A percentile compares a stretch with the other conserved stretches of the same genome.
Evolutionary conservation across 106 monocot species (phyloP).

Genomic region (Dendrobium nobile): DNA sequence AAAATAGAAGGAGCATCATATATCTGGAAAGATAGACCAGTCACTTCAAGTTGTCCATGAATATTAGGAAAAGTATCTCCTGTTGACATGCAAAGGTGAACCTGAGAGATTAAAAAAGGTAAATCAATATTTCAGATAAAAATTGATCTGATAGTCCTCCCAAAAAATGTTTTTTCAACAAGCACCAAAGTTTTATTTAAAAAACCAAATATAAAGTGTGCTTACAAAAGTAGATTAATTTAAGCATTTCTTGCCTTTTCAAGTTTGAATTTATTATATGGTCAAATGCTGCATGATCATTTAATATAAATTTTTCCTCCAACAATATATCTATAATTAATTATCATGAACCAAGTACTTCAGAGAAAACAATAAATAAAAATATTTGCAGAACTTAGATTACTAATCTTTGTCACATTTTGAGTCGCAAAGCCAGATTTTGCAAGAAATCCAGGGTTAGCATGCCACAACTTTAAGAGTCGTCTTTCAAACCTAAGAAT

Average conservation of each 20-base stretch:
- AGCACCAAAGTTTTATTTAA: not conserved
- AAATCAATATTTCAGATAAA: slow-evolving; percentile 8
- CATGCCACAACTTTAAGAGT: not conserved
- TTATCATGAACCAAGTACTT: not conserved
- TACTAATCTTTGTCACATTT: not conserved
- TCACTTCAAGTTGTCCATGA: slow-evolving; percentile 95
- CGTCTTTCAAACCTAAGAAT: not conserved
- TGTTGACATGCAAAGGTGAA: slow-evolving; percentile 93
- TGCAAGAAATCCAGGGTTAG: not conserved
- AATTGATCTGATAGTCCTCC: not conserved
- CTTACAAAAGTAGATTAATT: not conserved
- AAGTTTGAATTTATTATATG: not conserved
- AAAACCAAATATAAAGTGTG: not conserved
- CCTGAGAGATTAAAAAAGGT: slow-evolving; percentile 27
- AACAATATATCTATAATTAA: not conserved
- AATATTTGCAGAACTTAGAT: not conserved
- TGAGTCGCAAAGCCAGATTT: not conserved
- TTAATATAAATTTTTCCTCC: not conserved
- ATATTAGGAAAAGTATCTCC: slow-evolving; percentile 84
- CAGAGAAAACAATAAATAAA: not conserved
- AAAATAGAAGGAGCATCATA: slow-evolving; percentile 85
- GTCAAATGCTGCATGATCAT: not conserved
- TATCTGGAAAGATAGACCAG: slow-evolving; percentile 66
- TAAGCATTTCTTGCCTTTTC: not conserved
- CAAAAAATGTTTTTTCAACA: not conserved